Evolutionary conservation across 345 rosid genomes (phyloP).

Genomic region (Lepidium sativum): DNA sequence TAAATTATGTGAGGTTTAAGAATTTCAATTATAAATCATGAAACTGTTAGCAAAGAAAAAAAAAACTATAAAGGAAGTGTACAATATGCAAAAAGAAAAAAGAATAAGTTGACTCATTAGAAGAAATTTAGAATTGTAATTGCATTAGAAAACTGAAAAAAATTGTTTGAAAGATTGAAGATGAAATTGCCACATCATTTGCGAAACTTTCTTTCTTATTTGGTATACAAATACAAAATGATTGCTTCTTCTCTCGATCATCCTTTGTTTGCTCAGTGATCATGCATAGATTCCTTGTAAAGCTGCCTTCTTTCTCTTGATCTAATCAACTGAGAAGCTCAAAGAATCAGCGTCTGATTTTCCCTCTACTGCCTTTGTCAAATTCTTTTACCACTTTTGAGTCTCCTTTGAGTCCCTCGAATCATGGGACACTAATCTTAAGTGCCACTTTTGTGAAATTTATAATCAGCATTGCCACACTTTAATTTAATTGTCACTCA

Average conservation of each 20-base stretch:
- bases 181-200: neutral
- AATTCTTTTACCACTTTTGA: neutral
- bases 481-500: too few relatives aligned
- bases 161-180: neutral
- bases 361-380: slow-evolving; percentile 8
- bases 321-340: slow-evolving; percentile 14
- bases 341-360: slow-evolving; percentile 6
- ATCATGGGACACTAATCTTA: too few relatives aligned
- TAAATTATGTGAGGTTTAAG: too few relatives aligned
- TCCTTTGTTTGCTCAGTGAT: neutral
- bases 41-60: too few relatives aligned
- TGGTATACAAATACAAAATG: neutral
- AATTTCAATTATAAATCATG: too few relatives aligned
- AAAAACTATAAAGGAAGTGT: too few relatives aligned
- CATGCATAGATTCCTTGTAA: slow-evolving; percentile 40
- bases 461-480: too few relatives aligned
- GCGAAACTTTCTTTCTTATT: neutral
- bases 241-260: neutral
- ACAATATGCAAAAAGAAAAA: too few relatives aligned
- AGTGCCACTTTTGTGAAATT: too few relatives aligned
- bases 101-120: too few relatives aligned
- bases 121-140: neutral
- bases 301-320: slow-evolving; percentile 15
- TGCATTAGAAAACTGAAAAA: neutral
- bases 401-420: slow-evolving; percentile 5